Evolutionary conservation across 2,329 filamentous ascomycete species (phyloP), one percentile per base, ranked within the genome.

Genomic region (Tolypocladium album): DNA sequence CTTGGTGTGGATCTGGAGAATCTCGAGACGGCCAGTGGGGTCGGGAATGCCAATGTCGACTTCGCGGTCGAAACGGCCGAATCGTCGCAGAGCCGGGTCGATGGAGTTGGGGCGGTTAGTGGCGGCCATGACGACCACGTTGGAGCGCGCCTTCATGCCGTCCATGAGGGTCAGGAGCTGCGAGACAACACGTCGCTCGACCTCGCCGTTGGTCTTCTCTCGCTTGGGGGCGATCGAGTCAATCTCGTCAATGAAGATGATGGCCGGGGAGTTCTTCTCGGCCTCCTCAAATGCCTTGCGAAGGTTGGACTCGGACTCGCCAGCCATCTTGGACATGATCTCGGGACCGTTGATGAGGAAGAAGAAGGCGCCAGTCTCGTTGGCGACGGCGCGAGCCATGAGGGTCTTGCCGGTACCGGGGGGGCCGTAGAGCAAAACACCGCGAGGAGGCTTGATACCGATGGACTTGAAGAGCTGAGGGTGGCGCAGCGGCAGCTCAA

Each of bases 321-420:
- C 94, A 62, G 94, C 94, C 94, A 97, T 97, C 86, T 97, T 97
- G 61, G 93, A 97, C 94, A 99, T 97, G 80, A 99, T 97, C 76
- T 97, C 94, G 58, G 94, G 94, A 65, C 94, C 93, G 78, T 97
- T 97, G 85, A 99, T 97, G 64, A 97, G 79, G 86, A 99, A 97
- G 82, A 99, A 99, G 82, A 97, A 97, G 56, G 93, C 93, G 70
- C 94, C 94, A 40, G 94, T 97, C 82, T 97, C 94, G 79, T 97
- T 97, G 77, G 94, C 94, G 60, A 99, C 94, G 64, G 94, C 94
- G 77, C 94, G 90, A 71, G 94, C 94, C 94, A 97, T 97, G 68
- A 99, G 81, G 43, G 94, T 99, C 84, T 99, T 99, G 88, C 94
- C 94, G 65, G 94, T 97, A 89, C 94, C 94, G 13, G 94, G 94